phyloP scores from a whole-genome alignment of 441 rosid species.

The Syzygium malaccense region DNA sequence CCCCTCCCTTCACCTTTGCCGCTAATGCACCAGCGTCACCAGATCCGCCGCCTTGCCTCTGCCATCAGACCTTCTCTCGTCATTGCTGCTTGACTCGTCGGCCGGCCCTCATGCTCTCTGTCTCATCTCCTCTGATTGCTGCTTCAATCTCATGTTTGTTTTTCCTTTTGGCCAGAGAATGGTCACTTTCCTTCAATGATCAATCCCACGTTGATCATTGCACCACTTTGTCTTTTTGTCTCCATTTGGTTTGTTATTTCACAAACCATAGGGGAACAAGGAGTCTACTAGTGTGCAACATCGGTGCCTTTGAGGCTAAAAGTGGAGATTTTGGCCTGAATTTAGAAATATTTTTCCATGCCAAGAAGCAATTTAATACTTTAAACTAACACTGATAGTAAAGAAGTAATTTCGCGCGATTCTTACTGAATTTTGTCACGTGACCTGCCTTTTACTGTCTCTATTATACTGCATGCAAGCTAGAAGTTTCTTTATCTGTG shows the following conservation, averaged over 20 bases:
- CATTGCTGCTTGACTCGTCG: no score
- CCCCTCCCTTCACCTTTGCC: background rate
- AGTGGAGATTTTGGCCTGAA: background rate
- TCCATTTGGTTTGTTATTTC: background rate
- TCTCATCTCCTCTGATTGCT: no score
- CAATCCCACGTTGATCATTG: background rate
- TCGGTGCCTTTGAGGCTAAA: background rate
- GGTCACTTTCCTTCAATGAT: background rate
- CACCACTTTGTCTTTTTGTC: background rate
- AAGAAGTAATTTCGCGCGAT: background rate
- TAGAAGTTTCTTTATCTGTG: no score
- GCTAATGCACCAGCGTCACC: background rate
- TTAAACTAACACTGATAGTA: background rate
- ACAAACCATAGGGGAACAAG: background rate
- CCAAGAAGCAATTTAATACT: background rate
- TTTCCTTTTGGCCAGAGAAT: background rate
- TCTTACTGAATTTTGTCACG: background rate
- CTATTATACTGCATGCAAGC: background rate
- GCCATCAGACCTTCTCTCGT: no score
- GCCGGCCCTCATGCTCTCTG: no score
- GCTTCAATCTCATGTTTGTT: background rate
- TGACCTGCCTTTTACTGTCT: background rate
- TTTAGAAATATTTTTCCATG: background rate
- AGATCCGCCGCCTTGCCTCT: no score
- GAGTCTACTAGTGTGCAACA: background rate